Percentiles rank a stretch among this genome's conserved stretches.
These are phyloP conservation scores for Alternaria tenuissima DNA, from an alignment of 2,329 filamentous ascomycete genomes.

Conservation along the genomic window DNA sequence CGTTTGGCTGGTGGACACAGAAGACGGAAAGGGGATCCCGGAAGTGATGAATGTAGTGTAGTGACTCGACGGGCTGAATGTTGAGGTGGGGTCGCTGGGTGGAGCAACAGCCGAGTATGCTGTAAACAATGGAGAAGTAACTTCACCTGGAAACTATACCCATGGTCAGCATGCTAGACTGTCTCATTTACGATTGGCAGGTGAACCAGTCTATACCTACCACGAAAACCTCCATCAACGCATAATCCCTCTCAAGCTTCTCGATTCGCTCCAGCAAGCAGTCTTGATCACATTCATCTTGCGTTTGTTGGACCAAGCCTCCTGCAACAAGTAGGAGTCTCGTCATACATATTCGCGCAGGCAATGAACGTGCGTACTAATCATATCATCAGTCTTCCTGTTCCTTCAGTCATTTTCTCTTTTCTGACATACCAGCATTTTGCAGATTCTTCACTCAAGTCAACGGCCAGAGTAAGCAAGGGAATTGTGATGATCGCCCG, in stretches of 20 bases:
- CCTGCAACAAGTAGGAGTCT: background rate
- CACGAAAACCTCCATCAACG: background rate
- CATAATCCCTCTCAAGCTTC: background rate
- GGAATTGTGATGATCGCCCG: background rate
- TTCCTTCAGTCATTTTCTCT: background rate
- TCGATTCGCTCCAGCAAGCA: background rate
- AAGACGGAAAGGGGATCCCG: background rate
- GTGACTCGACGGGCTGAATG: background rate
- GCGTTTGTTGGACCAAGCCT: background rate
- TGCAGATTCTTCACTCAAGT: background rate
- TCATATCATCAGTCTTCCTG: background rate
- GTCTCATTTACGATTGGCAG: background rate
- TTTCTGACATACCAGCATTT: background rate
- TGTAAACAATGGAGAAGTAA: background rate
- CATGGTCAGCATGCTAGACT: background rate
- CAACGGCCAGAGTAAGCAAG: background rate
- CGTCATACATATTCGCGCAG: background rate
- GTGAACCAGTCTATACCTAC: background rate
- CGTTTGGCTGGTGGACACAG: background rate
- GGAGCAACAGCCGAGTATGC: background rate
- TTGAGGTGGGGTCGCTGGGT: background rate
- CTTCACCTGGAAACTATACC: background rate
- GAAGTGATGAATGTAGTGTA: background rate
- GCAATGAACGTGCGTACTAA: background rate
- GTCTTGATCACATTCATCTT: slow-evolving; percentile 1